These are phyloP conservation scores for Amaranthus palmeri DNA, from an alignment of 148 eudicot species.

Conservation along the genomic window DNA sequence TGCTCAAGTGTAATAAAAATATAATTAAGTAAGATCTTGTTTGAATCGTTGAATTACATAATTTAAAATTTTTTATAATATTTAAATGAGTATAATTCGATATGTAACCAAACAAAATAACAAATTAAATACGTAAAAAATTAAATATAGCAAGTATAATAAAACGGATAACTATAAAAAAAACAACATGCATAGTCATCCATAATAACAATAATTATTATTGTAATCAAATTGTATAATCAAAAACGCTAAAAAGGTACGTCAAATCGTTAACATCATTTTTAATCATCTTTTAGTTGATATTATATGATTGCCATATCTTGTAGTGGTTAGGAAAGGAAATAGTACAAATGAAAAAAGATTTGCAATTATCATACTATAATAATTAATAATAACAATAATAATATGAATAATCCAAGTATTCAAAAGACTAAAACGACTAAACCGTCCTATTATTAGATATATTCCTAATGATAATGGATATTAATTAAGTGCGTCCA, in stretches of 20 bases:
- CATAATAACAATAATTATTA: conserved; percentile 5
- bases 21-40: too few species aligned
- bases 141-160: too few species aligned
- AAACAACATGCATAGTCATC: conserved; percentile 8
- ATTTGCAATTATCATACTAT: not conserved
- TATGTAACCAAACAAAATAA: too few species aligned
- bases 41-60: too few species aligned
- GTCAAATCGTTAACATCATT: conserved; percentile 16
- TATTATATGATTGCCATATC: conserved; percentile 6
- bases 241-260: not conserved
- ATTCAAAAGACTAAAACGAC: not conserved
- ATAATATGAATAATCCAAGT: not conserved
- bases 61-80: too few species aligned
- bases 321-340: conserved; percentile 1
- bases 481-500: too few species aligned
- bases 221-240: conserved; percentile 13
- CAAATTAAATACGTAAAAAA: too few species aligned
- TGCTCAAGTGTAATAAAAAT: too few species aligned
- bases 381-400: not conserved
- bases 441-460: not conserved
- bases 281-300: conserved; percentile 8
- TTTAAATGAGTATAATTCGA: too few species aligned
- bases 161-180: too few species aligned
- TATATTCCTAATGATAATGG: too few species aligned
- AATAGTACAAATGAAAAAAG: not conserved